Conservation (phyloP, 345 rosid species). For the Moricandia moricandioides region DNA sequence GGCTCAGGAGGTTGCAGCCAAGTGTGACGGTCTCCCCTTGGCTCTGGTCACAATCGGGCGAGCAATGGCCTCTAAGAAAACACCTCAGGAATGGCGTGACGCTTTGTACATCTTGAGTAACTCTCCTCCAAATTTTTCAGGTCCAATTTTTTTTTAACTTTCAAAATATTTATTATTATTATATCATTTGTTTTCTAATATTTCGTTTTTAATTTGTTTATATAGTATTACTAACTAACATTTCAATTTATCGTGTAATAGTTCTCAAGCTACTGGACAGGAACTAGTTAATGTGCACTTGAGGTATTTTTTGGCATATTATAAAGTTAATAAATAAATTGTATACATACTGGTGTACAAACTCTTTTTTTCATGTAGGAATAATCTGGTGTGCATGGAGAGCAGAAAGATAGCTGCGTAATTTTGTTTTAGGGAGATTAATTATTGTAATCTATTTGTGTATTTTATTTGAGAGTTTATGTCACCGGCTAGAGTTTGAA, state of each 20-base stretch:
- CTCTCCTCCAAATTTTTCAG: conserved; percentile 42
- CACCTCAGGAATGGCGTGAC: conserved; percentile 37
- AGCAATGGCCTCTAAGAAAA: conserved; percentile 41
- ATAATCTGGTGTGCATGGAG: neutral
- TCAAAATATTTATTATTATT: neutral
- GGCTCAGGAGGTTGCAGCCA: conserved; percentile 35
- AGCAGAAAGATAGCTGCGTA: conserved; percentile 17
- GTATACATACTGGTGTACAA: too few species aligned
- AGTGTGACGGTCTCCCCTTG: conserved; percentile 37
- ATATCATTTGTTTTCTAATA: neutral
- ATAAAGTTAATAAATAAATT: too few species aligned
- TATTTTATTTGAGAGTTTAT: conserved; percentile 17
- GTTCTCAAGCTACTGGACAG: conserved; percentile 39
- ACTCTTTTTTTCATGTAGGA: conserved; percentile 8
- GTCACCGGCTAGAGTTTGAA: conserved; percentile 19
- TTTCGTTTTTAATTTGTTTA: neutral
- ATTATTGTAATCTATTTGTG: neutral
- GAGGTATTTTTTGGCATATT: conserved; percentile 23
- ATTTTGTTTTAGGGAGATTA: conserved; percentile 22
- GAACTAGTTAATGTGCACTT: conserved; percentile 18
- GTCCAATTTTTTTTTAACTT: conserved; percentile 5
- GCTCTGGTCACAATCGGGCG: conserved; percentile 41
- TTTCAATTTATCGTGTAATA: conserved; percentile 4
- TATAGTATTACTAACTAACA: neutral
- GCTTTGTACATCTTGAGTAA: conserved; percentile 39